Evolutionary conservation across 352 stramenopile species (phyloP).

Genomic region (Phytophthora cactorum): DNA sequence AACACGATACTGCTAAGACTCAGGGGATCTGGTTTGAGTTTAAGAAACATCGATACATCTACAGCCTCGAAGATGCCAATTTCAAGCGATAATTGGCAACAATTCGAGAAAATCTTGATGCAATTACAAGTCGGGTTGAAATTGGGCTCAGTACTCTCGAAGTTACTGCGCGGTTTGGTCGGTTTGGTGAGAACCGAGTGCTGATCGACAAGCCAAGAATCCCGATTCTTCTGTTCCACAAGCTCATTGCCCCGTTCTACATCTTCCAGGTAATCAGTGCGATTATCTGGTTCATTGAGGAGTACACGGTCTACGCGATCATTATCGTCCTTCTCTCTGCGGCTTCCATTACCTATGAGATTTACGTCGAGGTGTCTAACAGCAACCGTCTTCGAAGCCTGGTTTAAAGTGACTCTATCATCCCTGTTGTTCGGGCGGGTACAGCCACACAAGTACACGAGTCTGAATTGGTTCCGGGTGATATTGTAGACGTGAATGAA

Average conservation of each 20-base stretch:
- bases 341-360: conserved; percentile 54
- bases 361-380: conserved; percentile 55
- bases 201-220: conserved; percentile 48
- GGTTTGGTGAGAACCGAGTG: conserved; percentile 62
- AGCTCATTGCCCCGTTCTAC: conserved; percentile 65
- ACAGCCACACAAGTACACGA: no score
- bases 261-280: conserved; percentile 50
- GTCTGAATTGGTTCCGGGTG: conserved; percentile 29
- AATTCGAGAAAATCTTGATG: conserved; percentile 41
- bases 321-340: conserved; percentile 55
- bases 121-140: conserved; percentile 33
- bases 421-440: conserved; percentile 52
- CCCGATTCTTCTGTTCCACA: conserved; percentile 53
- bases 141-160: conserved; percentile 29
- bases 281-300: conserved; percentile 11
- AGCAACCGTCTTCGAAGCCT: conserved; percentile 47
- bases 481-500: conserved; percentile 49
- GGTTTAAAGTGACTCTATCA: conserved; percentile 39
- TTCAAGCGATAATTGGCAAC: conserved; percentile 66
- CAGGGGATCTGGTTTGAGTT: conserved; percentile 69
- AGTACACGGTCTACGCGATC: conserved; percentile 56
- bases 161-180: conserved; percentile 26
- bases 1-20: conserved; percentile 1
- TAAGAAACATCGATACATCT: conserved; percentile 77
- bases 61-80: conserved; percentile 48